Conservation (phyloP, 305 asterid species). For the Andrographis paniculata region DNA sequence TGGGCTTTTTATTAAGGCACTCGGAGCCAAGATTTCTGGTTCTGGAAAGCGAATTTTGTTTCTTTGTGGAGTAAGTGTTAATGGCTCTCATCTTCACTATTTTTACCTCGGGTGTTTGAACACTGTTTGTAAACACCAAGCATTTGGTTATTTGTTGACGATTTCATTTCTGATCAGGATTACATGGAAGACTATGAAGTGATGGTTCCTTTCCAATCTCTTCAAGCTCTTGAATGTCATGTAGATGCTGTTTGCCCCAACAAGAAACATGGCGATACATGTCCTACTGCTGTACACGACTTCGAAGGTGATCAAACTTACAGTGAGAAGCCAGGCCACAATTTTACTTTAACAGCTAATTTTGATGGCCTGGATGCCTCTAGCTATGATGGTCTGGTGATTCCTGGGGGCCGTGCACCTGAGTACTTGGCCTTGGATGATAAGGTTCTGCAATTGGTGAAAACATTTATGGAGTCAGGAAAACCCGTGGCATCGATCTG, state of each 20-base stretch:
- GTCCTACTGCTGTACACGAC: slow-evolving; percentile 86
- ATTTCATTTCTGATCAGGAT: slow-evolving; percentile 39
- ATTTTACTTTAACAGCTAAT: slow-evolving; percentile 58
- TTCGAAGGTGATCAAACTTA: slow-evolving; percentile 98
- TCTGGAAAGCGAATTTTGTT: slow-evolving; percentile 67
- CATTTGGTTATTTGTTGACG: background rate
- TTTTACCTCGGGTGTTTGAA: background rate
- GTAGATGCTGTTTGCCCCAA: slow-evolving; percentile 92
- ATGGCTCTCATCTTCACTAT: background rate
- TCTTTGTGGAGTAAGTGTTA: slow-evolving; percentile 78
- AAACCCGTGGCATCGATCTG: slow-evolving; percentile 94
- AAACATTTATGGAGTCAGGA: slow-evolving; percentile 60
- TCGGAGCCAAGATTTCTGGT: slow-evolving; percentile 76
- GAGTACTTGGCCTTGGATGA: slow-evolving; percentile 82
- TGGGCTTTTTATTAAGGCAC: slow-evolving; percentile 62
- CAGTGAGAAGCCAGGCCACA: slow-evolving; percentile 94
- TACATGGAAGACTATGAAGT: slow-evolving; percentile 98
- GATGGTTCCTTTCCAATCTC: slow-evolving; percentile 82
- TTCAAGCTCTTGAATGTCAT: slow-evolving; percentile 79
- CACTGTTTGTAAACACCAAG: background rate
- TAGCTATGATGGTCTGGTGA: slow-evolving; percentile 79
- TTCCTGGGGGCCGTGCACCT: slow-evolving; percentile 96
- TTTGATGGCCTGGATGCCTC: slow-evolving; percentile 53
- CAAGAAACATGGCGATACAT: slow-evolving; percentile 55
- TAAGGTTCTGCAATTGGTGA: slow-evolving; percentile 53